phyloP scores from a whole-genome alignment of 306 rosid genomes.

The Cucurbita pepo region DNA sequence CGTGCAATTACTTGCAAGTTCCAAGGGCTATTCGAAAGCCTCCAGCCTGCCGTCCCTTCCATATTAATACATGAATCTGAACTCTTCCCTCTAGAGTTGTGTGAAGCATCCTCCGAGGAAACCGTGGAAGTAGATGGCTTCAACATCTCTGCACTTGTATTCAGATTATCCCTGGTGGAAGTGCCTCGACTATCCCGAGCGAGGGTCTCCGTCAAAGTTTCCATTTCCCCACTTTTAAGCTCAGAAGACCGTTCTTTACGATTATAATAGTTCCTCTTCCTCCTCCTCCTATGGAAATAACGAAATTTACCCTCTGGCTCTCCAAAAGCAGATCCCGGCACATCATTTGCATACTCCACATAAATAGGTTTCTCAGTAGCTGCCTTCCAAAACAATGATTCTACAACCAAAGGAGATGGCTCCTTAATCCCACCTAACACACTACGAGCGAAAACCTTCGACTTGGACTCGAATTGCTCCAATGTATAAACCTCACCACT shows the following conservation, averaged over 20 bases:
- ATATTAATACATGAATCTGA: constrained; percentile 30
- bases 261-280: constrained; percentile 57
- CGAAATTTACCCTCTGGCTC: constrained; percentile 60
- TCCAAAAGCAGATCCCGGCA: constrained; percentile 95
- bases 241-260: constrained; percentile 28
- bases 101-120: constrained; percentile 30
- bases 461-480: constrained; percentile 86
- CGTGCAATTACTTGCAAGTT: constrained; percentile 94
- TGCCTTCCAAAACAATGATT: constrained; percentile 93
- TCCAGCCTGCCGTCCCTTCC: constrained; percentile 98
- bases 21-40: constrained; percentile 97
- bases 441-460: constrained; percentile 49
- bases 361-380: constrained; percentile 81
- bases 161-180: constrained; percentile 14
- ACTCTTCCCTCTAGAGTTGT: constrained; percentile 31
- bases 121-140: constrained; percentile 19
- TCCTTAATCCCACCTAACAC: constrained; percentile 51
- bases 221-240: constrained; percentile 23
- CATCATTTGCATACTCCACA: constrained; percentile 92
- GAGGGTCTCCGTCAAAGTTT: constrained; percentile 9
- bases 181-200: constrained; percentile 14
- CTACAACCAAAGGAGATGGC: constrained; percentile 59
- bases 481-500: constrained; percentile 86
- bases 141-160: constrained; percentile 19
- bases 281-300: constrained; percentile 42